These are phyloP conservation scores for Ustilaginoidea virens DNA, from an alignment of 2,329 filamentous ascomycete genomes.

Conservation along the genomic window DNA sequence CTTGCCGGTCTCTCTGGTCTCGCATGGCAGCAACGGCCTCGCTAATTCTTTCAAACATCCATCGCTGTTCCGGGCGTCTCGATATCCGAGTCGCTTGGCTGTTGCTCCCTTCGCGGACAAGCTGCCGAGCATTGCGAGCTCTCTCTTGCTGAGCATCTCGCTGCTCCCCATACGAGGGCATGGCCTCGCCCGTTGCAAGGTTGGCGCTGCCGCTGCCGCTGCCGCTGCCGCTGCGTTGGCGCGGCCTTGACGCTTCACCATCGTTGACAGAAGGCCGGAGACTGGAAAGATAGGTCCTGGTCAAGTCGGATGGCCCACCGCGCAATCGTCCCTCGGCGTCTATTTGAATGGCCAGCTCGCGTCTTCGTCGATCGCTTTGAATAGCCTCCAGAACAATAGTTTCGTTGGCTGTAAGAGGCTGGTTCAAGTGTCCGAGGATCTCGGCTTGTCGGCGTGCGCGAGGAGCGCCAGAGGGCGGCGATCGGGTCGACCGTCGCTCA, in stretches of 20 bases:
- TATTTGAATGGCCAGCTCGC: slow-evolving; percentile 23
- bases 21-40: slow-evolving; percentile 21
- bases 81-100: slow-evolving; percentile 1
- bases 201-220: slow-evolving; percentile 19
- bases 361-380: slow-evolving; percentile 34
- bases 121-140: slow-evolving; percentile 17
- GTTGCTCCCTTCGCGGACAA: slow-evolving; percentile 12
- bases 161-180: slow-evolving; percentile 22
- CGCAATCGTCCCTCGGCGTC: slow-evolving; percentile 11
- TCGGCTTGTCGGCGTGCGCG: slow-evolving; percentile 11
- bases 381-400: slow-evolving; percentile 40
- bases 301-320: slow-evolving; percentile 6
- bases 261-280: slow-evolving; percentile 9
- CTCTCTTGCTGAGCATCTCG: slow-evolving; percentile 19
- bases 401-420: slow-evolving; percentile 37
- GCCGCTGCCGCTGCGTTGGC: slow-evolving; percentile 21
- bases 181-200: slow-evolving; percentile 23
- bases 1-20: slow-evolving; percentile 20
- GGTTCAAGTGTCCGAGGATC: slow-evolving; percentile 27
- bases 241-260: slow-evolving; percentile 12
- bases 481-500: slow-evolving; percentile 19
- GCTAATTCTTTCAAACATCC: slow-evolving; percentile 18
- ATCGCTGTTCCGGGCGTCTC: slow-evolving; percentile 12
- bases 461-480: slow-evolving; percentile 3
- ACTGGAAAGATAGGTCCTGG: slow-evolving; percentile 8